phyloP scores from a whole-genome alignment of 164 flowering plant species.

The Dillenia turbinata region DNA sequence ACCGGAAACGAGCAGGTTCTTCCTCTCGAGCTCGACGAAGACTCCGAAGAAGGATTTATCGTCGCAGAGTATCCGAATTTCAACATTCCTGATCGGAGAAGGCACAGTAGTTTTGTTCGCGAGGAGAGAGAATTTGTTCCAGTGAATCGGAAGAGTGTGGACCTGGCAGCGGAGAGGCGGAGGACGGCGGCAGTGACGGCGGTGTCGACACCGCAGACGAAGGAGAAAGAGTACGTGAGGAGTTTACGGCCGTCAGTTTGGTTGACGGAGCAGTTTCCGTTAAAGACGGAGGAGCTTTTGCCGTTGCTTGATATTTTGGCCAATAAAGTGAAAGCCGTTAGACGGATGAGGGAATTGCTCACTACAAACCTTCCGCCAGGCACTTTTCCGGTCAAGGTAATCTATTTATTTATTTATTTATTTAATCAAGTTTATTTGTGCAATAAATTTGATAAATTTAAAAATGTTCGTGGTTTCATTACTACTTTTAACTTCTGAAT shows the following conservation, averaged over 20 bases:
- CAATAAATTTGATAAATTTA: background rate
- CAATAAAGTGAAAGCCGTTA: slow-evolving; percentile 84
- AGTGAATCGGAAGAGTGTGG: slow-evolving; percentile 23
- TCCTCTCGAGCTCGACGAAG: slow-evolving; percentile 67
- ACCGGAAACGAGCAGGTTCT: slow-evolving; percentile 48
- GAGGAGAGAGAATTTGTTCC: slow-evolving; percentile 57
- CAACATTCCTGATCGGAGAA: slow-evolving; percentile 23
- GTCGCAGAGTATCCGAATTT: slow-evolving; percentile 76
- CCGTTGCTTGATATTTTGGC: slow-evolving; percentile 93
- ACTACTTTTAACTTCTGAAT: slow-evolving; percentile 14
- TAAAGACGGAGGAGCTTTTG: slow-evolving; percentile 82
- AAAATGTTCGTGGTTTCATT: background rate
- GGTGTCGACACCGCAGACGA: slow-evolving; percentile 35
- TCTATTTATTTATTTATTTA: slow-evolving; percentile 6
- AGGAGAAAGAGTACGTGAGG: slow-evolving; percentile 78
- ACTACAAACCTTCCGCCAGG: slow-evolving; percentile 94
- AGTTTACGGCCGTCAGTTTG: slow-evolving; percentile 79
- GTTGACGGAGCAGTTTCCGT: slow-evolving; percentile 93
- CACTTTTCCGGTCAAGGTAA: slow-evolving; percentile 95
- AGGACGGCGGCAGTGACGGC: slow-evolving; percentile 11
- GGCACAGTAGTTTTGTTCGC: slow-evolving; percentile 77
- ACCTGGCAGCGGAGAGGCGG: slow-evolving; percentile 16
- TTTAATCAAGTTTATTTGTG: background rate
- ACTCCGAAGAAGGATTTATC: slow-evolving; percentile 71
- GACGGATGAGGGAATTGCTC: slow-evolving; percentile 77